Evolutionary conservation across 257 asterid genomes (phyloP).

Genomic region (Galeopsis tetrahit): DNA sequence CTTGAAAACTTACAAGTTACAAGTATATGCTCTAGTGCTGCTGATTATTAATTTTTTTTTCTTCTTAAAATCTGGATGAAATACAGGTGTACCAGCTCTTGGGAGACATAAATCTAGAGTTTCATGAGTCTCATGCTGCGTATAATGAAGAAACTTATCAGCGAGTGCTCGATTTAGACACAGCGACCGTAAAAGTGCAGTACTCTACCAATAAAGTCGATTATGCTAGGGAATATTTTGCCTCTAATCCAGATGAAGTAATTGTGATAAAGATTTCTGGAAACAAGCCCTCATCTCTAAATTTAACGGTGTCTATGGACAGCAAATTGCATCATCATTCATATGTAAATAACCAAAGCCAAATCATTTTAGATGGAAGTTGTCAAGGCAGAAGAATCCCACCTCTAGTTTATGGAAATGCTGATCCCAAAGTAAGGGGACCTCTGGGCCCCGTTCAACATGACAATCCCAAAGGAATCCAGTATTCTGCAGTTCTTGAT

Average conservation of each 20-base stretch:
- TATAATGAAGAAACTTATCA: conserved; percentile 53
- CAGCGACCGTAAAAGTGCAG: conserved; percentile 68
- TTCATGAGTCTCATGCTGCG: conserved; percentile 52
- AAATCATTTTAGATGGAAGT: conserved; percentile 64
- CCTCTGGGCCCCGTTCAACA: conserved; percentile 30
- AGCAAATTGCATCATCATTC: conserved; percentile 67
- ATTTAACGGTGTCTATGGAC: conserved; percentile 58
- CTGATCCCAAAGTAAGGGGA: conserved; percentile 41
- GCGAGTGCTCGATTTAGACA: conserved; percentile 77
- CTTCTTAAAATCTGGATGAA: conserved; percentile 12
- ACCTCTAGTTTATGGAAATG: conserved; percentile 38
- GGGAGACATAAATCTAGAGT: conserved; percentile 77
- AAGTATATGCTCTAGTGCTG: not conserved
- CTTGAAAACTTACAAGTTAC: conserved; percentile 3
- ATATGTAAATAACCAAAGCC: conserved; percentile 48
- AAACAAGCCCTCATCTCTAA: conserved; percentile 52
- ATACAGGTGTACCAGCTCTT: conserved; percentile 78
- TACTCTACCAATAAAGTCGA: conserved; percentile 51
- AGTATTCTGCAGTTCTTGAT: conserved; percentile 68
- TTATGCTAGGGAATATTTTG: conserved; percentile 61
- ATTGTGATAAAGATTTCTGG: conserved; percentile 60
- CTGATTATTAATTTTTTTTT: not conserved
- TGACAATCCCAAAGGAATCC: conserved; percentile 57
- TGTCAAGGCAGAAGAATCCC: conserved; percentile 60
- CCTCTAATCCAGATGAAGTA: conserved; percentile 73